These are phyloP conservation scores for Austroboletus festivus DNA, from an alignment of 768 basidiomycete genomes.

Conservation along the genomic window DNA sequence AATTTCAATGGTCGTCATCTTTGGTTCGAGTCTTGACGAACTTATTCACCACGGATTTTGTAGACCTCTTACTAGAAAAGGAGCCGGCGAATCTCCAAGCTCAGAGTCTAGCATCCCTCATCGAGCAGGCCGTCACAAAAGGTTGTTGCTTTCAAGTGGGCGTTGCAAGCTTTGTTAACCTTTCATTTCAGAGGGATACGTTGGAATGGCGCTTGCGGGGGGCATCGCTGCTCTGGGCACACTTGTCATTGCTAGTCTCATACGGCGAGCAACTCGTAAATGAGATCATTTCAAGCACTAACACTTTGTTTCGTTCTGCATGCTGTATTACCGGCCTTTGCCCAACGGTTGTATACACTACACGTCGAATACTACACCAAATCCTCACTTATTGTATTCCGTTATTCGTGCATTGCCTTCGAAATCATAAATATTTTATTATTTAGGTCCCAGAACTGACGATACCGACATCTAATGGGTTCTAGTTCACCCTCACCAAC, in stretches of 20 bases:
- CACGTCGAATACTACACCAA: slow-evolving; percentile 4
- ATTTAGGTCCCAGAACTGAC: slow-evolving; percentile 8
- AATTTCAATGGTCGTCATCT: slow-evolving; percentile 79
- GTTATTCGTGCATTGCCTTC: slow-evolving; percentile 8
- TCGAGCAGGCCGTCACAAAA: slow-evolving; percentile 80
- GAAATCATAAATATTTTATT: slow-evolving; percentile 10
- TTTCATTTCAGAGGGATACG: slow-evolving; percentile 78
- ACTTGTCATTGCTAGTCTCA: slow-evolving; percentile 65
- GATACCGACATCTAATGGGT: slow-evolving; percentile 1
- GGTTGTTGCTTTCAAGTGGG: slow-evolving; percentile 46
- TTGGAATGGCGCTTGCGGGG: slow-evolving; percentile 94
- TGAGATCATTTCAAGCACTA: slow-evolving; percentile 19
- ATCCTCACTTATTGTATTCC: slow-evolving; percentile 28
- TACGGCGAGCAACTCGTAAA: slow-evolving; percentile 76
- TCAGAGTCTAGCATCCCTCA: slow-evolving; percentile 77
- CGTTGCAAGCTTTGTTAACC: not conserved
- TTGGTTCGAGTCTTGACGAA: not conserved
- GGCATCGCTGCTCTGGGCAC: slow-evolving; percentile 85
- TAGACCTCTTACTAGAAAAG: slow-evolving; percentile 83
- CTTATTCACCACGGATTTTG: slow-evolving; percentile 2
- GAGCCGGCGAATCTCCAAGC: slow-evolving; percentile 95
- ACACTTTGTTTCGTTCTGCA: slow-evolving; percentile 11
- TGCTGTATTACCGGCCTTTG: slow-evolving; percentile 16
- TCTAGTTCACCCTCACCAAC: too few relatives aligned
- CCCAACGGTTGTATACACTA: slow-evolving; percentile 8